A percentile compares a stretch with the other conserved stretches of the same genome.
Conservation (phyloP, 768 basidiomycete genomes). For the Suillus spraguei region DNA sequence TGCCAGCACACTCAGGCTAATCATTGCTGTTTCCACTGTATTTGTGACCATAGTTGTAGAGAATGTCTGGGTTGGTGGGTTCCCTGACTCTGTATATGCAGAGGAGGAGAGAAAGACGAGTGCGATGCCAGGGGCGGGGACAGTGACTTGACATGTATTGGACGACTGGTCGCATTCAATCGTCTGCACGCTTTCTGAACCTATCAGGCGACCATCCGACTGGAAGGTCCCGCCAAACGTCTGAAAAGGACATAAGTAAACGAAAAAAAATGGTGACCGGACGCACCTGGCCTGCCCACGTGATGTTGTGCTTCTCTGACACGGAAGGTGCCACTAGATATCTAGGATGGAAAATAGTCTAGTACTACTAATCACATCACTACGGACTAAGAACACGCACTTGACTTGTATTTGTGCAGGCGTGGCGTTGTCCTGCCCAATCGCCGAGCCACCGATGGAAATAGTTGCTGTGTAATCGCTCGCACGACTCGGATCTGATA, state of each 20-base stretch:
- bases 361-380: neutral
- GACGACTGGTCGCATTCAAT: constrained; percentile 22
- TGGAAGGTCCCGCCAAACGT: constrained; percentile 28
- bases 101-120: constrained; percentile 26
- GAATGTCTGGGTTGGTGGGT: constrained; percentile 25
- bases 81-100: constrained; percentile 11
- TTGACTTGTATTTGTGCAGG: constrained; percentile 35
- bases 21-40: constrained; percentile 25
- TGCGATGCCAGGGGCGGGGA: constrained; percentile 33
- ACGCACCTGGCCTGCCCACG: constrained; percentile 51
- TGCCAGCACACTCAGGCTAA: no score
- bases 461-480: constrained; percentile 40
- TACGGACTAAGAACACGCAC: constrained; percentile 22
- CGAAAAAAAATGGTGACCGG: neutral
- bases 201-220: constrained; percentile 30
- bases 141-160: constrained; percentile 24
- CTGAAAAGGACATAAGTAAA: constrained; percentile 9
- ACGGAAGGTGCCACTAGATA: constrained; percentile 40
- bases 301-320: constrained; percentile 46
- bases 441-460: constrained; percentile 30
- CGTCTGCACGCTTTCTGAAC: constrained; percentile 19
- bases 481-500: constrained; percentile 43
- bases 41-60: constrained; percentile 36
- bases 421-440: constrained; percentile 14
- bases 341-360: constrained; percentile 16